Evolutionary conservation across 148 eudicot species (phyloP).

Genomic region (Linanthus parryae): DNA sequence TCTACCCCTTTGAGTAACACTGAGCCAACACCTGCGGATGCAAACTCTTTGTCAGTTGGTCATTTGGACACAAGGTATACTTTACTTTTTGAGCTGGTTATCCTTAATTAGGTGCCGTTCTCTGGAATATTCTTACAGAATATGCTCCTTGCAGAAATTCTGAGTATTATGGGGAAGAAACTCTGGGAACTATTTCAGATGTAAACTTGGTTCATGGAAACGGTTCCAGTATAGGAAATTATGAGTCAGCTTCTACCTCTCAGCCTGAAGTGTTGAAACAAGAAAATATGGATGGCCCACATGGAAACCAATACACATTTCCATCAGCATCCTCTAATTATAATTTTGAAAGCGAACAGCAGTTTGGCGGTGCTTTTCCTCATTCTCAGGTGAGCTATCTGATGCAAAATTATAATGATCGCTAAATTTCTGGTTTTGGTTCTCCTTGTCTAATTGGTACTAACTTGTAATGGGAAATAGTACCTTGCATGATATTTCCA

Average conservation of each 20-base stretch:
- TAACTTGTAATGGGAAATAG: too few species aligned
- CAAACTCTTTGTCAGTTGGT: conserved; percentile 46
- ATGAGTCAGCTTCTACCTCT: conserved; percentile 57
- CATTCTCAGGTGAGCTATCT: conserved; percentile 55
- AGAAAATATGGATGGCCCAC: conserved; percentile 47
- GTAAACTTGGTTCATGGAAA: conserved; percentile 51
- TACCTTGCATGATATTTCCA: too few species aligned
- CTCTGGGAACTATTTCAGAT: conserved; percentile 55
- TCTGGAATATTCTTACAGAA: conserved; percentile 1
- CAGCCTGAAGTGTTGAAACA: conserved; percentile 57
- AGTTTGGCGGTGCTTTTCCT: conserved; percentile 38
- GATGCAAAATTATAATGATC: conserved; percentile 57
- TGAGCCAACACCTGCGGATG: conserved; percentile 45
- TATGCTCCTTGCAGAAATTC: conserved; percentile 45
- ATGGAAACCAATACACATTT: conserved; percentile 59
- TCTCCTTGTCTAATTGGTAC: neutral
- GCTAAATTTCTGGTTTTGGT: conserved; percentile 17
- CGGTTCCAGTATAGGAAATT: conserved; percentile 38
- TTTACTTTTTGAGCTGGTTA: neutral
- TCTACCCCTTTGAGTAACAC: conserved; percentile 33
- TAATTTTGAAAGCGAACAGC: conserved; percentile 59
- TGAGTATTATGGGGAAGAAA: conserved; percentile 71
- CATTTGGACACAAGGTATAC: conserved; percentile 59
- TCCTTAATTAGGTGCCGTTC: neutral
- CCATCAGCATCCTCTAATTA: conserved; percentile 57